Conservation (phyloP, 352 stramenopile species). For the Pythium coloratum region DNA sequence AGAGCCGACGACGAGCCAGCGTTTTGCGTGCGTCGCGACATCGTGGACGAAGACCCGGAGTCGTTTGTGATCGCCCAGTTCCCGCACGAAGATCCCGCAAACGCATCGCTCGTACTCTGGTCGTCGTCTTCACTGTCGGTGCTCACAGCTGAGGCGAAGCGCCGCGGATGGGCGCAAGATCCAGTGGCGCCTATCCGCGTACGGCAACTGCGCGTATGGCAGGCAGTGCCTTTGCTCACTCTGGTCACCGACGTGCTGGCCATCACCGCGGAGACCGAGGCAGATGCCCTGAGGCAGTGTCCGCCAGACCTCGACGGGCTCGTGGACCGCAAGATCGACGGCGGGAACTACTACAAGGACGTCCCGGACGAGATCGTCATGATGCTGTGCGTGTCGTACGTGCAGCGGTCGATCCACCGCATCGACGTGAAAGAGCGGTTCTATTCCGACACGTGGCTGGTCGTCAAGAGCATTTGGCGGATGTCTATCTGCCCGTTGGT, state of each 20-base stretch:
- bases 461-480: conserved; percentile 3
- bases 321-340: not conserved
- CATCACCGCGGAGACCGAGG: not conserved
- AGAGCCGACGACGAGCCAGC: not conserved
- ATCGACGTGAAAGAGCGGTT: not conserved
- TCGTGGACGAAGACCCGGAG: not conserved
- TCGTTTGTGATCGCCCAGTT: conserved; percentile 1
- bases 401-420: not conserved
- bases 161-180: not conserved
- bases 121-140: not conserved
- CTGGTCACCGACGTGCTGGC: not conserved
- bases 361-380: not conserved
- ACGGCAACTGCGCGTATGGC: not conserved
- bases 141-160: not conserved
- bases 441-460: not conserved
- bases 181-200: not conserved
- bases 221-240: not conserved
- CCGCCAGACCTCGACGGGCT: not conserved
- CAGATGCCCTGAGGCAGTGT: not conserved
- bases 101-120: not conserved
- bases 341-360: not conserved
- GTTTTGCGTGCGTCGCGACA: not conserved
- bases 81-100: not conserved
- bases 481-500: not conserved
- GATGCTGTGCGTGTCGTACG: not conserved